Evolutionary conservation across 768 basidiomycete species (phyloP), one percentile per base, ranked within the genome.

Genomic region (Boletus rubescentipes): DNA sequence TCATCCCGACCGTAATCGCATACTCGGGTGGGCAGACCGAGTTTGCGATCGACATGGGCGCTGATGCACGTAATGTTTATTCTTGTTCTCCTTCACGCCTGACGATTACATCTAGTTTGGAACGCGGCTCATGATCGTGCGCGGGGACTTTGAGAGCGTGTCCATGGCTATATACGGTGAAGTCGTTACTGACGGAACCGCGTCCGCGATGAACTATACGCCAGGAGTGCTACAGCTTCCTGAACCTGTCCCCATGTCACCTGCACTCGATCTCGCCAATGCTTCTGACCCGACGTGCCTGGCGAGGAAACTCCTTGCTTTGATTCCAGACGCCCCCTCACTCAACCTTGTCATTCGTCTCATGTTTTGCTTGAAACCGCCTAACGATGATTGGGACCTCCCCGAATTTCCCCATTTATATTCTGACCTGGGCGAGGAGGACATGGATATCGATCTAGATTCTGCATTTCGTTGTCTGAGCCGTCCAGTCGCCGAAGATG

Each of bases 311-410:
- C 72, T 93, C 11, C 76, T 91, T 21, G 62, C 75, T 6, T 70
- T 87, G 26, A 81, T 88, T 16, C 82, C 85, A 10, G 75, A 83
- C 39, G 72, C 85, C 0, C 86, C 88, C 2, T 76, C 84, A 1
- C 77, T 91, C 6, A 73, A 81, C 7, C 78, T 89, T 14, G 77
- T 87, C 45, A 78, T 87, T 36, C 79, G 86, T 26, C 74, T 91
- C 21, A 86, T 91, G 80, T 87, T 91, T 61, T 90, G 88, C 64
- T 73, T 92, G 44, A 91, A 91, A 63, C 87, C 87, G 0, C 73
- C 81, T 11, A 80, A 83, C 55, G 85, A 90, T n/a, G 89, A 91
- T 52, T 91, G 88, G 88, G 87, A 89, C 54, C 71, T 81, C 26
- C 82, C 82, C 2, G 82, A 83, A 11, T 91, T 91, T 61, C 89